phyloP scores from a whole-genome alignment of 1,284 basidiomycete species.

The Dichomitus squalens region DNA sequence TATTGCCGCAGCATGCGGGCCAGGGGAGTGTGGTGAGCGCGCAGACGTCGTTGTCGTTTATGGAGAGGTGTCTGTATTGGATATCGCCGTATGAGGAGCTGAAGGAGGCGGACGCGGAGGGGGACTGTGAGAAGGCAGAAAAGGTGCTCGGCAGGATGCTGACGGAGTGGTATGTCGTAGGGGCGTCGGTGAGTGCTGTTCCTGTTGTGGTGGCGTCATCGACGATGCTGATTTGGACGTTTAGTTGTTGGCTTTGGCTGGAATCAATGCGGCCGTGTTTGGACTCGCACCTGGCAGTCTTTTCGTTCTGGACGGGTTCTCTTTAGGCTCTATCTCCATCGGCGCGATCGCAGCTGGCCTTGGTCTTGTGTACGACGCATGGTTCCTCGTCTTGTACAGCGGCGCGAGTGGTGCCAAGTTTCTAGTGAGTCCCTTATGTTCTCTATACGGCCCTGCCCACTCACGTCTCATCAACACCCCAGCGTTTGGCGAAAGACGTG shows the following conservation, averaged over 20 bases:
- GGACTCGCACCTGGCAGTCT: conserved; percentile 55
- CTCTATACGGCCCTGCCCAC: background rate
- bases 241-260: conserved; percentile 18
- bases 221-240: background rate
- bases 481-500: conserved; percentile 58
- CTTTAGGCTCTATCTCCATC: conserved; percentile 47
- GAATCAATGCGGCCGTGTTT: conserved; percentile 48
- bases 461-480: background rate
- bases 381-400: conserved; percentile 64
- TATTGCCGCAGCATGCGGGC: conserved; percentile 44
- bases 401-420: conserved; percentile 49
- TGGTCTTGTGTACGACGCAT: conserved; percentile 60
- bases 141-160: conserved; percentile 36
- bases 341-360: conserved; percentile 61
- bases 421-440: conserved; percentile 48
- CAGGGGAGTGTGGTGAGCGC: conserved; percentile 29
- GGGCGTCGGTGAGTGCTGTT: conserved; percentile 31
- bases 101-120: conserved; percentile 46
- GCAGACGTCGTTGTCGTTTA: conserved; percentile 29
- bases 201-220: too few species aligned
- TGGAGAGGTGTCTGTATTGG: conserved; percentile 46
- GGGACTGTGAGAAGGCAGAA: conserved; percentile 53
- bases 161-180: conserved; percentile 39
- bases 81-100: conserved; percentile 61
- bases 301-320: background rate